Conservation (phyloP, 495 filamentous ascomycete genomes). For the Patellaria atrata region DNA sequence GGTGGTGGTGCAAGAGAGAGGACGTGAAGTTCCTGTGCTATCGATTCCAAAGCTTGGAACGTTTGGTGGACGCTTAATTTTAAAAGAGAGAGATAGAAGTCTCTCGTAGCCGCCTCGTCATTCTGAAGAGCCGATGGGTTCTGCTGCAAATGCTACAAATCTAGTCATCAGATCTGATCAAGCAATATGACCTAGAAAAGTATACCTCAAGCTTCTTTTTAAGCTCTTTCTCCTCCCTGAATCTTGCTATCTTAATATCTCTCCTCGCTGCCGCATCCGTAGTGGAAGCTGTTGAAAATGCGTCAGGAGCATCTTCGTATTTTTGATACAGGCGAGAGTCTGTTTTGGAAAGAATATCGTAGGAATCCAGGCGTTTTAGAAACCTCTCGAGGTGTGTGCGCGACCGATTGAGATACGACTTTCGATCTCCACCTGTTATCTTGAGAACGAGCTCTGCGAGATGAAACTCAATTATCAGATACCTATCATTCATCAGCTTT, state of each 20-base stretch:
- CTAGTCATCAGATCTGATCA: background rate
- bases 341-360: constrained; percentile 50
- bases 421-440: constrained; percentile 43
- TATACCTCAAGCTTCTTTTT: constrained; percentile 65
- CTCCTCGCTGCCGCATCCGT: constrained; percentile 59
- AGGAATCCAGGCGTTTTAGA: constrained; percentile 59
- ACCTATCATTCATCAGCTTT: constrained; percentile 34
- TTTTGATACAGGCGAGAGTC: constrained; percentile 59
- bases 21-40: constrained; percentile 72
- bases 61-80: constrained; percentile 59
- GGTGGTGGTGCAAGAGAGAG: constrained; percentile 54
- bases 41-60: constrained; percentile 71
- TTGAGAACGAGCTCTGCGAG: constrained; percentile 53
- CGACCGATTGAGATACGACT: constrained; percentile 44
- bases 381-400: constrained; percentile 60
- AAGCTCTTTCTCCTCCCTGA: constrained; percentile 72
- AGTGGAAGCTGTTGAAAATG: constrained; percentile 54
- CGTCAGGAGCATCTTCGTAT: constrained; percentile 49
- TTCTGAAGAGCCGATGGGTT: constrained; percentile 45
- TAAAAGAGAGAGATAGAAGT: constrained; percentile 62
- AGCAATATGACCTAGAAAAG: background rate
- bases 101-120: constrained; percentile 67
- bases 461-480: constrained; percentile 51
- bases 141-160: constrained; percentile 41
- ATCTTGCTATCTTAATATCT: constrained; percentile 72